Evolutionary conservation across 495 filamentous ascomycete genomes (phyloP).

Genomic region (Pseudoneurospora amorphoporcata): DNA sequence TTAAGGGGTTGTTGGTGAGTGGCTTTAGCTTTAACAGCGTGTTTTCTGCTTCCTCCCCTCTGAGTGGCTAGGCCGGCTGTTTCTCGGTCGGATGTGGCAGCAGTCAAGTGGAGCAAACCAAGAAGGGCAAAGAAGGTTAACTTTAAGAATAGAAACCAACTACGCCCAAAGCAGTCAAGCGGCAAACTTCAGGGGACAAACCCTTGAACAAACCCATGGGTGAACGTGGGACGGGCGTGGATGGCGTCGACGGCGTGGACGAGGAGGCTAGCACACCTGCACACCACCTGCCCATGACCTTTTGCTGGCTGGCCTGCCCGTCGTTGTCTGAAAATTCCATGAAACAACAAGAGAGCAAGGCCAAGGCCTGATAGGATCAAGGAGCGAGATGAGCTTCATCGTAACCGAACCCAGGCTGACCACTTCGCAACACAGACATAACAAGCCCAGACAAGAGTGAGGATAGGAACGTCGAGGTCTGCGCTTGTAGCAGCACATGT

Average conservation of each 20-base stretch:
- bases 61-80: constrained; percentile 4
- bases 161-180: constrained; percentile 8
- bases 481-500: not conserved
- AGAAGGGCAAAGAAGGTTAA: constrained; percentile 16
- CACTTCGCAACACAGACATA: not conserved
- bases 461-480: not conserved
- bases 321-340: not conserved
- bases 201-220: not conserved
- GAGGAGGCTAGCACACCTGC: not conserved
- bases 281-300: not conserved
- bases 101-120: not conserved
- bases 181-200: not conserved
- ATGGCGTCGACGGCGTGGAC: not conserved
- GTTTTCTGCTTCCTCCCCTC: not conserved
- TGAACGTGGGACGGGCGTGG: not conserved
- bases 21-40: not conserved
- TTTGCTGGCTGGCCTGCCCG: not conserved
- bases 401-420: not conserved
- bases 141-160: constrained; percentile 23
- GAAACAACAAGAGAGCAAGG: not conserved
- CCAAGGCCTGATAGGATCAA: not conserved
- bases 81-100: constrained; percentile 7
- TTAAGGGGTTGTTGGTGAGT: not conserved
- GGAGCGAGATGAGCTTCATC: not conserved
- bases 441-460: not conserved